Percentiles rank a stretch among this genome's conserved stretches.
Evolutionary conservation across 1,284 basidiomycete species (phyloP).

Genomic region (Dichomitus squalens): DNA sequence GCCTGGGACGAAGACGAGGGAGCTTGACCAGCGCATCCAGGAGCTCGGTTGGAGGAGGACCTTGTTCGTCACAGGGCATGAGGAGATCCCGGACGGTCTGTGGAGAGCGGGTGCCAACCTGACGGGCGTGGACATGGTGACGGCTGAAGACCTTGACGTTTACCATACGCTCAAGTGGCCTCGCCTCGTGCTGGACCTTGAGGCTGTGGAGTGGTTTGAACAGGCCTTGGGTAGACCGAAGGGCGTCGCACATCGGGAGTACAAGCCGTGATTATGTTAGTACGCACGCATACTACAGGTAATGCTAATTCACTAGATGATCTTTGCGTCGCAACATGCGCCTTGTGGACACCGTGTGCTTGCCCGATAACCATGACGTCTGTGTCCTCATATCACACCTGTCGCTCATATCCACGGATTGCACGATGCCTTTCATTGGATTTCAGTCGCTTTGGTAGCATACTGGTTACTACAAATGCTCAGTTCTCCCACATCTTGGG

Average conservation of each 20-base stretch:
- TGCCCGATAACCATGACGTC: too few species aligned
- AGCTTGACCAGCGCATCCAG: constrained; percentile 59
- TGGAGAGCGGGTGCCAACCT: constrained; percentile 65
- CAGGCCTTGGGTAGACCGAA: constrained; percentile 48
- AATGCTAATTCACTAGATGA: not conserved
- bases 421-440: too few species aligned
- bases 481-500: too few species aligned
- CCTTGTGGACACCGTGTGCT: too few species aligned
- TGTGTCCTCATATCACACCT: too few species aligned
- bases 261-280: constrained; percentile 15
- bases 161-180: constrained; percentile 82
- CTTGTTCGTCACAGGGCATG: constrained; percentile 70
- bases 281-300: constrained; percentile 2
- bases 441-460: too few species aligned
- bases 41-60: constrained; percentile 67
- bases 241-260: constrained; percentile 11
- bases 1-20: constrained; percentile 69
- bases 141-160: constrained; percentile 69
- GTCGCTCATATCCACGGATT: too few species aligned
- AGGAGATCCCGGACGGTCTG: constrained; percentile 56
- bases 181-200: constrained; percentile 67
- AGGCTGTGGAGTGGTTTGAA: constrained; percentile 74
- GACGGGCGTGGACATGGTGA: constrained; percentile 60
- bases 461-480: too few species aligned
- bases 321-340: not conserved